A percentile compares a stretch with the other conserved stretches of the same genome.
These are phyloP conservation scores for Penicillium occitanis DNA, from an alignment of 2,329 filamentous ascomycete species.

Conservation along the genomic window DNA sequence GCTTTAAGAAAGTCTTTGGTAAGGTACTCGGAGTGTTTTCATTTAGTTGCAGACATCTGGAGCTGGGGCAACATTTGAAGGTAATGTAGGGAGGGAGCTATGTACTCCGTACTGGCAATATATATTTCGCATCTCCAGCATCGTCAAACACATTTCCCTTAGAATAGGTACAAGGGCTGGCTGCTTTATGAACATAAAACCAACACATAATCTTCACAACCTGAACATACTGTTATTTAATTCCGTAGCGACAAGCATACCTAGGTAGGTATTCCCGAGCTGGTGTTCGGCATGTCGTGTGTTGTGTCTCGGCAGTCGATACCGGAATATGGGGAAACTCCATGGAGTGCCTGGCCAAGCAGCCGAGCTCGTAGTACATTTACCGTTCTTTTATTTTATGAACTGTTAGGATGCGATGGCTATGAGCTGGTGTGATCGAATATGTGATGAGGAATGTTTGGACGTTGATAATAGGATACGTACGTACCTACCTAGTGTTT, in stretches of 20 bases:
- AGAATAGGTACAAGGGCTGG: no score
- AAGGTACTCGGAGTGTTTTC: no score
- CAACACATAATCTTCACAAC: no score
- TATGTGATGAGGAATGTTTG: neutral
- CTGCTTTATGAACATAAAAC: no score
- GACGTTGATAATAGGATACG: neutral
- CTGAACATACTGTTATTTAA: no score
- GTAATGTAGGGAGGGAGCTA: no score
- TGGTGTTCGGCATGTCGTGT: neutral
- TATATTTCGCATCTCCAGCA: no score
- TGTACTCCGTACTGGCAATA: no score
- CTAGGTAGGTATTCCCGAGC: neutral
- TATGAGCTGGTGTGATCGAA: neutral
- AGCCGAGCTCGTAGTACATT: neutral
- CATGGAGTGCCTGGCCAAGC: neutral
- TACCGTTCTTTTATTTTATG: neutral
- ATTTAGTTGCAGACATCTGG: no score
- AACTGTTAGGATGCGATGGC: neutral
- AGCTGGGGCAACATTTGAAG: no score
- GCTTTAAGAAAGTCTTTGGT: neutral
- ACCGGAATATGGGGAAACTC: slow-evolving; percentile 2
- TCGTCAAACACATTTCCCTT: no score
- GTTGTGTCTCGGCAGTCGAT: slow-evolving; percentile 4
- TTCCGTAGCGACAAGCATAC: no score
- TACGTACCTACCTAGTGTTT: neutral